phyloP scores from a whole-genome alignment of 208 protist genomes.

The Zelonia costaricensis region DNA sequence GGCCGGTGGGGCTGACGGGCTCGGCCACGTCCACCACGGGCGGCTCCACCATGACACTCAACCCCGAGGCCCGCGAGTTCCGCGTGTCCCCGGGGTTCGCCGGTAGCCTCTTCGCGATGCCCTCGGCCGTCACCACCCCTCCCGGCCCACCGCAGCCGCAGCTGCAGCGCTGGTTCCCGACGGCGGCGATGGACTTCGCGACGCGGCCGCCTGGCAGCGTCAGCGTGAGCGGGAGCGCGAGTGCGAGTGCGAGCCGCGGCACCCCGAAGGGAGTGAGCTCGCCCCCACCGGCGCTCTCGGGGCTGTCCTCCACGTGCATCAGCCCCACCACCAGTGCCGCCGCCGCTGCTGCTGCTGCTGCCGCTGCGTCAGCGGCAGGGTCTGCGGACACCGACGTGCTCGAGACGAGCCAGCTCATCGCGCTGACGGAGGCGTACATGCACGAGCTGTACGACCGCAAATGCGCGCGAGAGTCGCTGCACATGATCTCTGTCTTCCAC shows the following conservation, averaged over 20 bases:
- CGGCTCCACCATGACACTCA: conserved; percentile 3
- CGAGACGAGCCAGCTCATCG: conserved; percentile 15
- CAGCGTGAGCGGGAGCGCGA: not conserved
- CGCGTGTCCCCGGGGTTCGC: conserved; percentile 15
- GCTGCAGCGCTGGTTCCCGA: not conserved
- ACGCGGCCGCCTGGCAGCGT: not conserved
- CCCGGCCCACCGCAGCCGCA: not conserved
- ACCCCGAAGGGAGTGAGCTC: not conserved
- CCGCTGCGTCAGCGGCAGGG: no score
- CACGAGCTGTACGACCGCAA: conserved; percentile 30
- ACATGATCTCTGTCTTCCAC: conserved; percentile 82
- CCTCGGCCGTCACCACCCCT: conserved; percentile 3
- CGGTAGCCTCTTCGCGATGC: conserved; percentile 31
- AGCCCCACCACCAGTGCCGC: not conserved
- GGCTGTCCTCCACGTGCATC: no score
- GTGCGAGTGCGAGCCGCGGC: not conserved
- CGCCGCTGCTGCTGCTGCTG: no score
- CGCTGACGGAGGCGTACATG: conserved; percentile 39
- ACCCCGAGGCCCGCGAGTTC: conserved; percentile 30
- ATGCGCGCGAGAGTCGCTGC: conserved; percentile 33
- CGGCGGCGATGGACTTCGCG: conserved; percentile 7
- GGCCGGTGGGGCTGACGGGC: not conserved
- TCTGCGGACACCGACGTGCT: conserved; percentile 18
- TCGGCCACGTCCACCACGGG: not conserved
- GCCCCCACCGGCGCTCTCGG: not conserved